These are phyloP conservation scores for Triglochin maritima DNA, from an alignment of 106 monocot species.

Conservation along the genomic window DNA sequence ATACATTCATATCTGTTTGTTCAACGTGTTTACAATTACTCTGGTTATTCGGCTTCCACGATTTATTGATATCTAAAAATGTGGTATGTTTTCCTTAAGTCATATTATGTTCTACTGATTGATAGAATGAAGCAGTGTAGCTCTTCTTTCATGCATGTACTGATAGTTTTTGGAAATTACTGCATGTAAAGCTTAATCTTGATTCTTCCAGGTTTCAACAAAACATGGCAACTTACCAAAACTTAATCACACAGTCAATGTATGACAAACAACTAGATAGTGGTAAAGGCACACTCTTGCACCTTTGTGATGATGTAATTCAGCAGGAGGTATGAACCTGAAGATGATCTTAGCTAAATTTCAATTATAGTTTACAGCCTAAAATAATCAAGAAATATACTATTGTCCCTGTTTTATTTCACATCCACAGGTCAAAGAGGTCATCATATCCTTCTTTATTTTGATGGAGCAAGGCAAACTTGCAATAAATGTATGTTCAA, in stretches of 20 bases:
- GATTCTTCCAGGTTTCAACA: constrained; percentile 56
- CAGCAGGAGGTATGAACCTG: constrained; percentile 71
- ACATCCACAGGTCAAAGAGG: constrained; percentile 78
- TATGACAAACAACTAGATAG: constrained; percentile 97
- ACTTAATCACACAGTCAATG: constrained; percentile 88
- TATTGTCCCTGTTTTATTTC: not conserved
- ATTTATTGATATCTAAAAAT: too few relatives aligned
- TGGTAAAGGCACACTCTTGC: constrained; percentile 86
- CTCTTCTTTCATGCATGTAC: too few relatives aligned
- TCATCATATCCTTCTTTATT: constrained; percentile 75
- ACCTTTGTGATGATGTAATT: constrained; percentile 95
- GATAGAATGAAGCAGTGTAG: too few relatives aligned
- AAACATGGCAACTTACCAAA: constrained; percentile 84
- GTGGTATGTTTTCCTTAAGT: too few relatives aligned
- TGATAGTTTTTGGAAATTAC: too few relatives aligned
- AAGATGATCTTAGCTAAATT: not conserved
- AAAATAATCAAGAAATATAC: too few relatives aligned
- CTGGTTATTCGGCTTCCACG: too few relatives aligned
- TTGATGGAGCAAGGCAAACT: constrained; percentile 87
- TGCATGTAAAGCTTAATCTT: too few relatives aligned
- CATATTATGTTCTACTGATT: too few relatives aligned
- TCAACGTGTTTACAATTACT: too few relatives aligned
- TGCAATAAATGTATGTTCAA: constrained; percentile 41
- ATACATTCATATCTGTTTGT: too few relatives aligned
- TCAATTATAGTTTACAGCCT: too few relatives aligned